phyloP scores from a whole-genome alignment of 345 rosid genomes.

The Dipteronia sinensis region DNA sequence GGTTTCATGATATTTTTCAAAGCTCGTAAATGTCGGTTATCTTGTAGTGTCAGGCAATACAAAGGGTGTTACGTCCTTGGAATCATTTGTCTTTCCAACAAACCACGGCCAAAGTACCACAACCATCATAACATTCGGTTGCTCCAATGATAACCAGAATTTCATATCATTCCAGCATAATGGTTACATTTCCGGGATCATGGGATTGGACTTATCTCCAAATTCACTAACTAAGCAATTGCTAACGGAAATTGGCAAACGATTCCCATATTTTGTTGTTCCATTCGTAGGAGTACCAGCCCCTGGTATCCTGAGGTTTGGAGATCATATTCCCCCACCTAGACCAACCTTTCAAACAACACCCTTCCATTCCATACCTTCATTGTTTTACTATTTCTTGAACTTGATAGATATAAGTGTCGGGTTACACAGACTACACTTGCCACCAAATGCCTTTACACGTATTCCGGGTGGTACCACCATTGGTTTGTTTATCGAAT shows the following conservation, averaged over 20 bases:
- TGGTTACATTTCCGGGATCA: neutral
- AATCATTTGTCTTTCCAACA: slow-evolving; percentile 9
- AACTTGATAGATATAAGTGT: slow-evolving; percentile 24
- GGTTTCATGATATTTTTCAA: no score
- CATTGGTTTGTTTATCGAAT: slow-evolving; percentile 15
- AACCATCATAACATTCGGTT: slow-evolving; percentile 18
- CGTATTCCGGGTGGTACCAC: neutral
- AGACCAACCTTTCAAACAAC: neutral
- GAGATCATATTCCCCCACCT: no score
- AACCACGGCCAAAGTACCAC: neutral
- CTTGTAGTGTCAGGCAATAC: no score
- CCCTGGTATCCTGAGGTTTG: neutral
- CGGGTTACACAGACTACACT: neutral
- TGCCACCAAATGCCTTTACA: no score
- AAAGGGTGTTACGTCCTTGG: slow-evolving; percentile 15
- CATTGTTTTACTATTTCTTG: neutral
- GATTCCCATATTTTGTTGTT: slow-evolving; percentile 26
- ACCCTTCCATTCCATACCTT: neutral
- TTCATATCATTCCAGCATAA: neutral
- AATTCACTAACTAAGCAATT: slow-evolving; percentile 22
- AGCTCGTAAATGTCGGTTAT: no score
- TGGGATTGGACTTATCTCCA: neutral
- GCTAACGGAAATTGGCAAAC: neutral
- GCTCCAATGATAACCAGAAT: slow-evolving; percentile 12
- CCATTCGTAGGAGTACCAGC: neutral